Evolutionary conservation across 1,284 basidiomycete species (phyloP), one percentile per base, ranked within the genome.

Genomic region (Trichosporon coremiiforme): DNA sequence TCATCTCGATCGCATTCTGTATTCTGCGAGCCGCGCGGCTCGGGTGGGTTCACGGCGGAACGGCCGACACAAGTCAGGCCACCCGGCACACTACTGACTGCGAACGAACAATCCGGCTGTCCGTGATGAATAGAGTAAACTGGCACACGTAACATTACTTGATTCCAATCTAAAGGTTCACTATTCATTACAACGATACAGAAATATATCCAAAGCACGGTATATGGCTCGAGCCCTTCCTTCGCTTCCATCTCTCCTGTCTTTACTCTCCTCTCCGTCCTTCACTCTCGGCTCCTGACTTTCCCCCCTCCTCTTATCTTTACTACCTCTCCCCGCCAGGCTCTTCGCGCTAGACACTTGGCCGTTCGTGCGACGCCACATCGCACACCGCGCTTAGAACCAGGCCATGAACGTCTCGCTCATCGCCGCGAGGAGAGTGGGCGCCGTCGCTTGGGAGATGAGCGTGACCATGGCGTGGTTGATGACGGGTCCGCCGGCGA

Each of bases 391-490:
- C 2, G 60, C n/a, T 68, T 85, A 95, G 84, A 92, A 94, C 92
- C 92, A 95, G 25, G 93, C 90, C 76, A 90, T 87, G 79, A 90
- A 94, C 68, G 87, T 86, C 83, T 93, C 93, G 53, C 89, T 87
- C 71, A 72, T 72, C 38, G 62, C 62, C 1, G 86, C 85, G 15
- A 88, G 79, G 66, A 85, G 85, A 47, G 82, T 80, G 5, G 85
- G 85, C 66, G 86, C 85, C 35, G 86, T 87, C 22, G 87, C 87
- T 69, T 85, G 83, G 33, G 85, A 91, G 76, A 99, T 91, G 35
- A 98, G 86, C 77, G 90, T 93, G 15, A 91, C 90, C 64, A 95
- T 90, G 1, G 92, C 91, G 79, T 94, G 91, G 70, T 92, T 86
- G 66, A 92, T 90, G 0, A 91, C 90, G 1, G 78, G 76, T 12